A percentile compares a stretch with the other conserved stretches of the same genome.
These are phyloP conservation scores for Hura crepitans DNA, from an alignment of 441 rosid genomes.

Conservation along the genomic window DNA sequence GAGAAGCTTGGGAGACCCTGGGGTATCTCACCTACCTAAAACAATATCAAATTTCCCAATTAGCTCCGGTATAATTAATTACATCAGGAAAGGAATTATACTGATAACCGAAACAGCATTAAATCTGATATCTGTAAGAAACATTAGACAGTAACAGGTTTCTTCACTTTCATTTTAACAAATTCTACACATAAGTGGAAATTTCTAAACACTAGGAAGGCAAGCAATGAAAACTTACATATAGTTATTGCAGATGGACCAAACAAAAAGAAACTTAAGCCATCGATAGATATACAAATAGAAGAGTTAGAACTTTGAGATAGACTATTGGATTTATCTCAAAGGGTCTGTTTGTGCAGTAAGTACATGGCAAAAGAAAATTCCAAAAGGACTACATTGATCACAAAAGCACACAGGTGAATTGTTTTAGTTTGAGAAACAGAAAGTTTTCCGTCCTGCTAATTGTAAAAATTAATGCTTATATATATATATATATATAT, in stretches of 20 bases:
- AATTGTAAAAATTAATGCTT: not conserved
- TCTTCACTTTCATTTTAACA: not conserved
- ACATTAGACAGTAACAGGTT: conserved; percentile 1
- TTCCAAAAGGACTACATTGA: not conserved
- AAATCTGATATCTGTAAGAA: not conserved
- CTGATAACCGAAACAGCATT: not conserved
- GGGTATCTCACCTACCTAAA: conserved; percentile 94
- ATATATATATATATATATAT: too few species aligned
- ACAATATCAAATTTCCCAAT: conserved; percentile 23
- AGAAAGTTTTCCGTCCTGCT: not conserved
- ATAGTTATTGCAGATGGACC: not conserved
- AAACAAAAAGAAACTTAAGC: not conserved
- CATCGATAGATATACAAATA: not conserved
- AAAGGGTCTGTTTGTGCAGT: not conserved
- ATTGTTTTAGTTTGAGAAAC: not conserved
- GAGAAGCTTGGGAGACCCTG: conserved; percentile 90
- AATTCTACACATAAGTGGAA: not conserved
- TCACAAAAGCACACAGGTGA: not conserved
- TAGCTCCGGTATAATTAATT: conserved; percentile 16
- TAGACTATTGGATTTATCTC: not conserved
- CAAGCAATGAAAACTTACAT: conserved; percentile 1
- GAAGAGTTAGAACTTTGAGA: not conserved
- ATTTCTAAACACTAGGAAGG: conserved; percentile 4
- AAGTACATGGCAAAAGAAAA: not conserved
- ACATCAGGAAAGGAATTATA: not conserved